Evolutionary conservation across 495 filamentous ascomycete genomes (phyloP).

Genomic region (Bathelium albidoporum): DNA sequence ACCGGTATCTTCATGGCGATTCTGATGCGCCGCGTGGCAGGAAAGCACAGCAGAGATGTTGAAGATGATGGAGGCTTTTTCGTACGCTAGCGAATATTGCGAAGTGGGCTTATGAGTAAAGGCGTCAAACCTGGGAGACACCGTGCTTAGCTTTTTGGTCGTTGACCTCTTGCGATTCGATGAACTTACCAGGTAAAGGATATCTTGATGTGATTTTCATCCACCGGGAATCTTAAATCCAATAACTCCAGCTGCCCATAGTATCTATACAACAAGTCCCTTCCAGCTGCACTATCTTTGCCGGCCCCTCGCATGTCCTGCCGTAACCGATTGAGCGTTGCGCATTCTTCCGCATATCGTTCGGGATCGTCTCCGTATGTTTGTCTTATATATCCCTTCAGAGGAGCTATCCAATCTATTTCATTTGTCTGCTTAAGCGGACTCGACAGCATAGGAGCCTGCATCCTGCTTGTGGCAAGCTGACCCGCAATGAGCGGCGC

Average conservation of each 20-base stretch:
- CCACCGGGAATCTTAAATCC: slow-evolving; percentile 90
- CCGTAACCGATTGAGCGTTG: slow-evolving; percentile 87
- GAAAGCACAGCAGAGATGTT: slow-evolving; percentile 97
- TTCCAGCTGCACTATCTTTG: slow-evolving; percentile 87
- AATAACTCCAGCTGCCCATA: slow-evolving; percentile 94
- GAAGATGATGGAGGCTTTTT: slow-evolving; percentile 99
- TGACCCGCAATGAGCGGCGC: not conserved
- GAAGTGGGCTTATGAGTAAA: slow-evolving; percentile 95
- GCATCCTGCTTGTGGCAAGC: slow-evolving; percentile 30
- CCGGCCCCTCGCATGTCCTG: slow-evolving; percentile 98
- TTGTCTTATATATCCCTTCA: slow-evolving; percentile 86
- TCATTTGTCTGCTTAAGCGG: slow-evolving; percentile 97
- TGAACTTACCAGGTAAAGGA: slow-evolving; percentile 78
- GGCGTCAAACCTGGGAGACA: slow-evolving; percentile 74
- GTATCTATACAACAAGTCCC: slow-evolving; percentile 92
- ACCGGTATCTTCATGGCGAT: slow-evolving; percentile 80
- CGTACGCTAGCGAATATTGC: slow-evolving; percentile 92
- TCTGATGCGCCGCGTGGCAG: slow-evolving; percentile 89
- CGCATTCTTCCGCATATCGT: slow-evolving; percentile 86
- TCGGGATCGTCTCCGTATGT: slow-evolving; percentile 96
- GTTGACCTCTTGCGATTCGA: slow-evolving; percentile 23
- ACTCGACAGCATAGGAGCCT: slow-evolving; percentile 84
- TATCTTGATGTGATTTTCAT: slow-evolving; percentile 98
- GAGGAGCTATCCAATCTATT: slow-evolving; percentile 92
- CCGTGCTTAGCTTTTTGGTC: slow-evolving; percentile 6